Base-by-base conservation (phyloP, 1,284 basidiomycete genomes). In the Moniliophthora roreri region DNA sequence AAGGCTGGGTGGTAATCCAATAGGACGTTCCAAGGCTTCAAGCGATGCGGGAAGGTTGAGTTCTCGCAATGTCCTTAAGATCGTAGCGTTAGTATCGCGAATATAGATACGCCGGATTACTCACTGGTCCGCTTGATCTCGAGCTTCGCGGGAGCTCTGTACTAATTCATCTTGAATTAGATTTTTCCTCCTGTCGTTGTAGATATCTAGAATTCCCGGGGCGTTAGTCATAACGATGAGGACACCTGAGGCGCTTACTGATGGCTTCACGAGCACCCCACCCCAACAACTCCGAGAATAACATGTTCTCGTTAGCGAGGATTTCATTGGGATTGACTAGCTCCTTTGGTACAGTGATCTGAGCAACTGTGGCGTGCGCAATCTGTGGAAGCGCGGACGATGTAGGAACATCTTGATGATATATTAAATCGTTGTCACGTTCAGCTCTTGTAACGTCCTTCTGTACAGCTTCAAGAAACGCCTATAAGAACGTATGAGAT, bases 351-450 rank as follows among this genome's bases (percentile, higher is more conserved):
- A 85, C 65, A 10, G 73, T 77, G 1, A 85, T 68, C 58, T 87
- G 81, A 28, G 88, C 92, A 70, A 98, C 84, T 3, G 80, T 71
- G 1, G 85, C 84, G 20, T 85, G 84, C 37, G 76, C 71, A 44
- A 98, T 86, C 0, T 79, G 67, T 0, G 87, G 71, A 3, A 98
- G 78, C 24, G 87, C 79, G 1, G 89, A 83, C 1, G 82, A 65
- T 0, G 92, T 74, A 0, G 94, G 95, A 0, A 97, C 80, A 42
- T 92, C 86, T 53, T 93, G 82, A 60, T 98, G 91, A 71, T 99
- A 99, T 49, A 99, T 97, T 4, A 98, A 75, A 67, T 98, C 92
- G 65, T 99, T 99, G 69, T 99, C 97, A 24, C 92, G 83, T 56
- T 89, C 84, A 0, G 95, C 93, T 13, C 92, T 81, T 2, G 76